Percentiles rank a stretch among this genome's conserved stretches.
Evolutionary conservation across 257 asterid genomes (phyloP).

Genomic region (Leonotis leonurus): DNA sequence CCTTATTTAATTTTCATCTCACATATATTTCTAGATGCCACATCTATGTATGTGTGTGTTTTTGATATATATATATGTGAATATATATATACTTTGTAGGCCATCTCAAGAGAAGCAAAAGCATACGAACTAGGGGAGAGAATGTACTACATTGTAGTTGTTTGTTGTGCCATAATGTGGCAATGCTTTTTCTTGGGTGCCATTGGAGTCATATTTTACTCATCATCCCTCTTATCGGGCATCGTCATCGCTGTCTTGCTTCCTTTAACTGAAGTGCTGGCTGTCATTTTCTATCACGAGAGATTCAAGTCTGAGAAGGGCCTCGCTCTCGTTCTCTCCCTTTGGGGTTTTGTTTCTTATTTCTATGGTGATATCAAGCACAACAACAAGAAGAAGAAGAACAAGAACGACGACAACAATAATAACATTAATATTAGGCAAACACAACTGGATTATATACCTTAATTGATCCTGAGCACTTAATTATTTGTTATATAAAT

Average conservation of each 20-base stretch:
- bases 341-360: conserved; percentile 44
- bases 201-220: conserved; percentile 38
- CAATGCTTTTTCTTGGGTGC: conserved; percentile 43
- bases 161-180: conserved; percentile 27
- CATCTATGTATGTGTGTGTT: no score
- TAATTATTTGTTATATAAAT: no score
- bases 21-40: no score
- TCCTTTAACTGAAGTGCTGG: conserved; percentile 24
- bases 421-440: no score
- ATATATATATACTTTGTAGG: conserved; percentile 29
- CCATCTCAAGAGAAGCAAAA: conserved; percentile 39
- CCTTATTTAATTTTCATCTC: no score
- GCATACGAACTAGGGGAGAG: conserved; percentile 33
- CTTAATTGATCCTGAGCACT: background rate
- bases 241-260: conserved; percentile 18
- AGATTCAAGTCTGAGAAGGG: conserved; percentile 26
- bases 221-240: conserved; percentile 34
- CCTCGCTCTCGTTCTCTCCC: conserved; percentile 32
- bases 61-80: no score
- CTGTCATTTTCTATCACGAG: conserved; percentile 31
- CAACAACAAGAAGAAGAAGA: background rate
- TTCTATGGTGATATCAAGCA: conserved; percentile 23
- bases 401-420: background rate
- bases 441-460: background rate
- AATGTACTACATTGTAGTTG: conserved; percentile 31